Base-by-base conservation (phyloP, 768 basidiomycete genomes). In the Brasilioporus rufonigricans region DNA sequence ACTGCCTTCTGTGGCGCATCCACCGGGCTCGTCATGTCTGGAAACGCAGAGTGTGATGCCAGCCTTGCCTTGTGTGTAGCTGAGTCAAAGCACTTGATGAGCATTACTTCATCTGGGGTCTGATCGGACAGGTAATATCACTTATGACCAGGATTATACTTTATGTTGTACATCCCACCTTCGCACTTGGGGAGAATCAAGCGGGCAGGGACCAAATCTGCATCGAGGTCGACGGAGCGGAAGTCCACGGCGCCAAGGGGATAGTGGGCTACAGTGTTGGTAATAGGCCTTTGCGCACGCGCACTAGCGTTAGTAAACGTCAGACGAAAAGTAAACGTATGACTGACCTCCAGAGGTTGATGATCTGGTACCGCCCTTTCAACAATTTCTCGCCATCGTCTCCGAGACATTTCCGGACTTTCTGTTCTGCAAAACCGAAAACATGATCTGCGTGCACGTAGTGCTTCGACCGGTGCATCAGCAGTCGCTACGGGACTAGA, bases 361-460 rank as follows among this genome's bases (percentile, higher is more conserved):
- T 75, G 59, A 77, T 72, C 48, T n/a, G n/a, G n/a, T n/a, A n/a
- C n/a, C n/a, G n/a, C n/a, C n/a, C n/a, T n/a, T n/a, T n/a, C n/a
- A n/a, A 65, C 26, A n/a, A n/a, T n/a, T n/a, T n/a, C n/a, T n/a
- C 74, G 73, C 3, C 77, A 4, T 79, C 76, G 18, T 67, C 73
- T 18, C 64, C 66, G 12, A 73, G 68, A 39, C 74, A 73, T 4
- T 66, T 12, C 44, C 32, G 40, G 48, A 50, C 4, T 18, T 18
- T 18, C 31, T 41, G 39, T 23, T 53, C 39, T 33, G 23, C 13
- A 21, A 5, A 36, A 8, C 18, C 32, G 18, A 29, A 13, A 26
- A 26, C 3, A 11, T 50, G 16, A n/a, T 27, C 33, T 5, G 29
- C 43, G 4, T 45, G 50, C 32, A 36, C 19, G 7, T 26, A 14